Conservation (phyloP, 352 stramenopile species). For the Globisporangium nodosum region DNA sequence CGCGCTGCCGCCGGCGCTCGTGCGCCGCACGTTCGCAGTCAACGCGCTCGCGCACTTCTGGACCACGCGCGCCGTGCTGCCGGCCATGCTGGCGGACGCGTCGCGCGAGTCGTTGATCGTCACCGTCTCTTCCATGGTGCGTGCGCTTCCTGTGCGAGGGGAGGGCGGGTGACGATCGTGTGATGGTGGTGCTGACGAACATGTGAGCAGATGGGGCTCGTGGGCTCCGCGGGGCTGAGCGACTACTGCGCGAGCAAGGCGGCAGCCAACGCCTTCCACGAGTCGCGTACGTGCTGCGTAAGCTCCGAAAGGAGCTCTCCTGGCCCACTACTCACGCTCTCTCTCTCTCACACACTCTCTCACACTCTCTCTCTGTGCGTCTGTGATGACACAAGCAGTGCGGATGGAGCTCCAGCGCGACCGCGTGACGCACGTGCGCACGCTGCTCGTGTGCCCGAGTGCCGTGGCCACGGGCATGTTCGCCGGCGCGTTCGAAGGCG, state of each 20-base stretch:
- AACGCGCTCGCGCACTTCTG: constrained; percentile 77
- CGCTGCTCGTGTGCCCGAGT: constrained; percentile 69
- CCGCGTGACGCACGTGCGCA: constrained; percentile 47
- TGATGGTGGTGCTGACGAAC: neutral
- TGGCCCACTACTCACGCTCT: neutral
- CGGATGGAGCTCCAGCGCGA: constrained; percentile 69
- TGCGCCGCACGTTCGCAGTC: constrained; percentile 50
- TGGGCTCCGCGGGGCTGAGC: constrained; percentile 44
- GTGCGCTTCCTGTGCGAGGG: neutral
- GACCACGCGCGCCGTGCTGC: constrained; percentile 53
- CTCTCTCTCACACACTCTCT: neutral
- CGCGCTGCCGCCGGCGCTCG: constrained; percentile 33
- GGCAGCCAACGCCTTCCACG: constrained; percentile 67
- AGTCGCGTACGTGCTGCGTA: constrained; percentile 27
- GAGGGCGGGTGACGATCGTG: too few relatives aligned
- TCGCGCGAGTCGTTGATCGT: constrained; percentile 45
- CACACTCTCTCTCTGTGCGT: neutral
- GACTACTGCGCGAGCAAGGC: constrained; percentile 83
- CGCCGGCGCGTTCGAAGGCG: constrained; percentile 34
- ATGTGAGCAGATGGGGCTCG: constrained; percentile 55
- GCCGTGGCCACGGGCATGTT: constrained; percentile 81
- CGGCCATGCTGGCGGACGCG: constrained; percentile 44
- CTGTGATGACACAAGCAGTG: constrained; percentile 24
- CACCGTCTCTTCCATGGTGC: constrained; percentile 68
- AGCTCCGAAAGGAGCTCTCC: too few relatives aligned